Percentiles rank a stretch among this genome's conserved stretches.
Conservation (phyloP, 2,329 filamentous ascomycete species). For the Penicillium palitans region DNA sequence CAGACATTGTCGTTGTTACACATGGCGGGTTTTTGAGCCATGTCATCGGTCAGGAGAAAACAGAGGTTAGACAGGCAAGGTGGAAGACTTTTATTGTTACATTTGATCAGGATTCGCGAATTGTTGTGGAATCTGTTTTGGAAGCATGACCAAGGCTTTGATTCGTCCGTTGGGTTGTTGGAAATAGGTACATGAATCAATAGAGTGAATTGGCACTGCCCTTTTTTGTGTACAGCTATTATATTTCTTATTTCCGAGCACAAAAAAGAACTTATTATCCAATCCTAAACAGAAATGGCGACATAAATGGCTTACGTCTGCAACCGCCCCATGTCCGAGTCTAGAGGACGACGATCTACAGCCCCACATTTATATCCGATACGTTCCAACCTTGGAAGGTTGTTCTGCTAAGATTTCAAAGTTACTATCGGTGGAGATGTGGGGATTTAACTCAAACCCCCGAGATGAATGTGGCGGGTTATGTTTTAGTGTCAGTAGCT, state of each 20-base stretch:
- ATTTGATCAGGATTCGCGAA: slow-evolving; percentile 2
- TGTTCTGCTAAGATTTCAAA: no score
- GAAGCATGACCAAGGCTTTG: not conserved
- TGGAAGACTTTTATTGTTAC: slow-evolving; percentile 8
- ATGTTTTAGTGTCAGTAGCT: not conserved
- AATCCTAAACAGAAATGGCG: not conserved
- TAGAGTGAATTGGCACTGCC: not conserved
- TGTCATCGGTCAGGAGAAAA: not conserved
- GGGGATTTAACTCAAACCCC: no score
- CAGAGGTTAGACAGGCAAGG: not conserved
- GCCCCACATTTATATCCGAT: not conserved
- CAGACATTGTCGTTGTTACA: slow-evolving; percentile 17
- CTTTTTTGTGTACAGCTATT: not conserved
- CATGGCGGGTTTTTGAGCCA: slow-evolving; percentile 14
- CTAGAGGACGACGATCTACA: no score
- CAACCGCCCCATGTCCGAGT: no score
- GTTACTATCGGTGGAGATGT: no score
- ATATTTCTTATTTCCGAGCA: not conserved
- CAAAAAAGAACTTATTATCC: not conserved
- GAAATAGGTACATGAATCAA: not conserved
- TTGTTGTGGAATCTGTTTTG: not conserved
- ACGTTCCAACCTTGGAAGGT: no score
- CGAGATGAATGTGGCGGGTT: not conserved
- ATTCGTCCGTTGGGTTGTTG: not conserved
- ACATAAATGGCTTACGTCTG: not conserved